Evolutionary conservation across 805 yeast species (phyloP).

Genomic region (Metschnikowia baotianmanensis): DNA sequence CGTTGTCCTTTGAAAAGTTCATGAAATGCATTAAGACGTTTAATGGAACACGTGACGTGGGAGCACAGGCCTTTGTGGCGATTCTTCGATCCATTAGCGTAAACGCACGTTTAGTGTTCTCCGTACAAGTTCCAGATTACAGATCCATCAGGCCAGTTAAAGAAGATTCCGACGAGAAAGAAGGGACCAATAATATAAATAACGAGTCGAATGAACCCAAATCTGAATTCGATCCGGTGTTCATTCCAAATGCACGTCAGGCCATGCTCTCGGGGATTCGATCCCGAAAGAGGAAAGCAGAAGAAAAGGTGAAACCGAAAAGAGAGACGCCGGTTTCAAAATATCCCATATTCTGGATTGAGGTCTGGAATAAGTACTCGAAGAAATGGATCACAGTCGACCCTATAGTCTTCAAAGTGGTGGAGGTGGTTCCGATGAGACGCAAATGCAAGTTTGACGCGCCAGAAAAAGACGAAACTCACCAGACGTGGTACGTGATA

Average conservation of each 20-base stretch:
- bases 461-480: constrained; percentile 53
- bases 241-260: constrained; percentile 19
- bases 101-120: constrained; percentile 71
- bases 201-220: constrained; percentile 3
- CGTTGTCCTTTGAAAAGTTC: constrained; percentile 44
- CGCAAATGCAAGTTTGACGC: constrained; percentile 69
- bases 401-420: constrained; percentile 61
- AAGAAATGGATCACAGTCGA: constrained; percentile 85
- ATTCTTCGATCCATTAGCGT: constrained; percentile 68
- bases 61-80: constrained; percentile 85
- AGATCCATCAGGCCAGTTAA: constrained; percentile 16
- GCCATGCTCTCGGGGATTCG: constrained; percentile 12
- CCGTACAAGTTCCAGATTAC: constrained; percentile 87
- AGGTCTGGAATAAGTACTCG: constrained; percentile 79
- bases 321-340: constrained; percentile 15
- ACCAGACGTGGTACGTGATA: constrained; percentile 68
- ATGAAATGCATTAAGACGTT: constrained; percentile 39
- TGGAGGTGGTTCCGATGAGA: constrained; percentile 58
- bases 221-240: constrained; percentile 21
- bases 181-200: constrained; percentile 1
- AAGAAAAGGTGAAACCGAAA: not conserved
- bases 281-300: constrained; percentile 3
- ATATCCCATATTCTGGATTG: constrained; percentile 88
- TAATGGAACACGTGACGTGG: constrained; percentile 72
- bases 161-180: constrained; percentile 3